Evolutionary conservation across 176 grass and related monocot genomes (phyloP).

Genomic region (Oryza coarctata): DNA sequence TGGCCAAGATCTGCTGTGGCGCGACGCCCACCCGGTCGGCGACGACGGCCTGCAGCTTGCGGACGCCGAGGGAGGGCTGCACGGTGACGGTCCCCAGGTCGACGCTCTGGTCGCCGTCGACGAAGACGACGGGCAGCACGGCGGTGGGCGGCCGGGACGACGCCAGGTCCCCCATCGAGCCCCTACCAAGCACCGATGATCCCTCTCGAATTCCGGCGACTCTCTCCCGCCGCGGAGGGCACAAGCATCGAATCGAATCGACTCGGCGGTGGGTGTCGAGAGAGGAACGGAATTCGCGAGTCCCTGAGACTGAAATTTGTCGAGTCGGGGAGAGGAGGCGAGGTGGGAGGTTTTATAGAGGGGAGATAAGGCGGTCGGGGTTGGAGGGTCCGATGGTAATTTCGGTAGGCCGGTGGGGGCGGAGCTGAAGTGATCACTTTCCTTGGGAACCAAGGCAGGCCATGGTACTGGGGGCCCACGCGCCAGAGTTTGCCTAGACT

Average conservation of each 20-base stretch:
- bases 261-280: too few species aligned
- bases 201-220: neutral
- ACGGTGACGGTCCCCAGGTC: constrained; percentile 70
- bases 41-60: constrained; percentile 53
- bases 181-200: neutral
- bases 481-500: too few species aligned
- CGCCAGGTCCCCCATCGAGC: constrained; percentile 39
- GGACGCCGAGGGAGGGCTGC: constrained; percentile 35
- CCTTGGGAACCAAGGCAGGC: constrained; percentile 58
- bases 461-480: neutral
- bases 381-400: neutral
- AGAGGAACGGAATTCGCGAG: neutral
- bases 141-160: neutral
- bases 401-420: constrained; percentile 6
- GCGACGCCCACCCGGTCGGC: constrained; percentile 54
- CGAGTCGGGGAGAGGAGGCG: neutral
- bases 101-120: constrained; percentile 61
- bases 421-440: constrained; percentile 25
- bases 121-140: constrained; percentile 58
- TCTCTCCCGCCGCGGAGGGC: neutral
- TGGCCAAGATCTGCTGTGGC: constrained; percentile 63
- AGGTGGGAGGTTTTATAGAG: constrained; percentile 20
- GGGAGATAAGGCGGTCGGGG: neutral
- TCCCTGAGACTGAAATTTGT: neutral
- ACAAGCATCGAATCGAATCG: constrained; percentile 27